Percentiles rank a stretch among this genome's conserved stretches.
These are phyloP conservation scores for Vitis rupestris DNA, from an alignment of 164 flowering plant species.

Conservation along the genomic window DNA sequence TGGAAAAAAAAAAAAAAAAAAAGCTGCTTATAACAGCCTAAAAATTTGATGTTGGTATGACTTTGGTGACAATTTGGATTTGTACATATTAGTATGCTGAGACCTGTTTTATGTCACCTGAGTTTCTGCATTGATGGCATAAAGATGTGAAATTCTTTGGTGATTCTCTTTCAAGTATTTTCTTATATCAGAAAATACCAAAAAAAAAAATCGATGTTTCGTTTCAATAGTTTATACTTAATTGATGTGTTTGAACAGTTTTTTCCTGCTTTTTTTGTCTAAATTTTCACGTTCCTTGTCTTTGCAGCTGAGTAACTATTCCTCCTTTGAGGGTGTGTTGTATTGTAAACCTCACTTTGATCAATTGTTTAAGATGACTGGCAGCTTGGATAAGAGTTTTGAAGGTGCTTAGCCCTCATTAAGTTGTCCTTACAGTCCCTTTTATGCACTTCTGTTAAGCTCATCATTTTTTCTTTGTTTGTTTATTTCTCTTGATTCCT, in stretches of 20 bases:
- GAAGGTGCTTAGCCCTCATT: constrained; percentile 51
- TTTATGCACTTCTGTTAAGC: neutral
- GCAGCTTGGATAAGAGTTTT: constrained; percentile 91
- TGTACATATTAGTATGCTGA: no score
- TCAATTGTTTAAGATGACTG: constrained; percentile 89
- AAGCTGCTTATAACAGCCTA: no score
- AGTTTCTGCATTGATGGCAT: no score
- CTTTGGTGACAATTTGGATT: no score
- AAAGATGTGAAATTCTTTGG: no score
- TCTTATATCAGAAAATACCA: no score
- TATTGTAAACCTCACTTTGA: constrained; percentile 97
- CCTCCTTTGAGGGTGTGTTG: constrained; percentile 89
- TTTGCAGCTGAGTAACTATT: constrained; percentile 75
- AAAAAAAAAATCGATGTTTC: no score
- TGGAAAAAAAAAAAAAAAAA: no score
- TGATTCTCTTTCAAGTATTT: no score
- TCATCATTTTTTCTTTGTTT: neutral
- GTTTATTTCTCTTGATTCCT: neutral
- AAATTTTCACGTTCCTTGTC: neutral
- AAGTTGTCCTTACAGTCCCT: neutral
- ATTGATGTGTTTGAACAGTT: neutral
- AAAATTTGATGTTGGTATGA: no score
- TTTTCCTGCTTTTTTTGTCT: neutral
- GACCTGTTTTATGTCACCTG: no score
- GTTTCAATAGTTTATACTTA: no score